Evolutionary conservation across 2,329 filamentous ascomycete genomes (phyloP).

Genomic region (Talaromyces verruculosus): DNA sequence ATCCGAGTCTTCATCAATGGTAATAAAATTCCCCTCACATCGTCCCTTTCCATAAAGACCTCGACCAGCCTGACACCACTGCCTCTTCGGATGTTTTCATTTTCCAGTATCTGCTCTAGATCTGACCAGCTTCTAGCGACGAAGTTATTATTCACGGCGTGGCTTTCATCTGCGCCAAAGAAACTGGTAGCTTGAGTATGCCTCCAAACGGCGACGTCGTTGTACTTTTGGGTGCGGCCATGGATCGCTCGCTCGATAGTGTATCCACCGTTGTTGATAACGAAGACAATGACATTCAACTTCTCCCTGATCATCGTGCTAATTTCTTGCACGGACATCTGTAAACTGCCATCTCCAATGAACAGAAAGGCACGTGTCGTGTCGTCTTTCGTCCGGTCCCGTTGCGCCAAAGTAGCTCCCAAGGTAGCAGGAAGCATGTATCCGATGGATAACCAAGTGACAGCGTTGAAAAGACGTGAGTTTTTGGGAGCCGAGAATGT

Average conservation of each 20-base stretch:
- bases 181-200: slow-evolving; percentile 59
- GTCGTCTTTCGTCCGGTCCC: slow-evolving; percentile 23
- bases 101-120: slow-evolving; percentile 9
- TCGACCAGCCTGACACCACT: slow-evolving; percentile 5
- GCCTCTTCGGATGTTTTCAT: not conserved
- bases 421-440: slow-evolving; percentile 29
- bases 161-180: slow-evolving; percentile 5
- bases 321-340: slow-evolving; percentile 36
- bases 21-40: not conserved
- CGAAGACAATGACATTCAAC: slow-evolving; percentile 60
- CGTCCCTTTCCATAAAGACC: slow-evolving; percentile 20
- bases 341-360: slow-evolving; percentile 21
- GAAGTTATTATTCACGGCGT: slow-evolving; percentile 6
- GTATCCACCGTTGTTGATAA: slow-evolving; percentile 52
- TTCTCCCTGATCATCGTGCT: slow-evolving; percentile 57
- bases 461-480: slow-evolving; percentile 26
- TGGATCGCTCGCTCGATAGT: slow-evolving; percentile 51
- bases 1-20: slow-evolving; percentile 1
- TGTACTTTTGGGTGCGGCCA: slow-evolving; percentile 33
- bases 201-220: slow-evolving; percentile 59
- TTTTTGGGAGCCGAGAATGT: slow-evolving; percentile 7
- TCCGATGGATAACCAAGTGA: slow-evolving; percentile 33
- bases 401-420: slow-evolving; percentile 26
- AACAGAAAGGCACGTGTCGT: slow-evolving; percentile 12
- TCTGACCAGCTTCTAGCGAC: slow-evolving; percentile 10